These are phyloP conservation scores for Solanum rostratum DNA, from an alignment of 257 asterid genomes.

Conservation along the genomic window DNA sequence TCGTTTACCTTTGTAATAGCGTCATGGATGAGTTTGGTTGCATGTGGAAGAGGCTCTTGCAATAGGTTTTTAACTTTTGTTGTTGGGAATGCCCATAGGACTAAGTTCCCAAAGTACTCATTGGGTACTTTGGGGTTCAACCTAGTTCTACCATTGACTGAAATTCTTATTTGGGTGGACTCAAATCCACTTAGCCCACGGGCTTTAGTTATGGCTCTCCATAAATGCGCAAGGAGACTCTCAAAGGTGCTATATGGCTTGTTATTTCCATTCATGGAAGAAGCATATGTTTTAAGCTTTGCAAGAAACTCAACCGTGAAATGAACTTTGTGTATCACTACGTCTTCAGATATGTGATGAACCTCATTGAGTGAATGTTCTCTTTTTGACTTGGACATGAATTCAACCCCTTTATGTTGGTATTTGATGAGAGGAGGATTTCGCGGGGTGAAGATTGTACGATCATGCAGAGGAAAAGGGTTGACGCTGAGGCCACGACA, in stretches of 20 bases:
- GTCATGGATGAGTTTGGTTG: slow-evolving; percentile 56
- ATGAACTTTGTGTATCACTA: slow-evolving; percentile 40
- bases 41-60: slow-evolving; percentile 29
- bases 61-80: slow-evolving; percentile 33
- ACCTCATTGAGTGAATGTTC: slow-evolving; percentile 19
- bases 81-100: slow-evolving; percentile 64
- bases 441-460: slow-evolving; percentile 40
- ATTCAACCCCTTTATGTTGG: slow-evolving; percentile 62
- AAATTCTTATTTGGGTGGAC: slow-evolving; percentile 45
- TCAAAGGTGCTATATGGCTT: slow-evolving; percentile 67
- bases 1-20: slow-evolving; percentile 38
- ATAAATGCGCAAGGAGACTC: slow-evolving; percentile 65
- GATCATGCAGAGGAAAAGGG: slow-evolving; percentile 44
- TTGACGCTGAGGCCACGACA: slow-evolving; percentile 29
- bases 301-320: slow-evolving; percentile 41
- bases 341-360: slow-evolving; percentile 17
- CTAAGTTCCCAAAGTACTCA: slow-evolving; percentile 68
- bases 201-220: slow-evolving; percentile 61
- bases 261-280: slow-evolving; percentile 18
- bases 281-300: slow-evolving; percentile 48
- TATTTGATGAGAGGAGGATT: slow-evolving; percentile 32
- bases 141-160: slow-evolving; percentile 64
- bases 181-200: slow-evolving; percentile 38
- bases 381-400: slow-evolving; percentile 15
- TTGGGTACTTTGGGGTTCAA: slow-evolving; percentile 45